Evolutionary conservation across 768 basidiomycete species (phyloP).

Genomic region (Goffeauzyma gilvescens): DNA sequence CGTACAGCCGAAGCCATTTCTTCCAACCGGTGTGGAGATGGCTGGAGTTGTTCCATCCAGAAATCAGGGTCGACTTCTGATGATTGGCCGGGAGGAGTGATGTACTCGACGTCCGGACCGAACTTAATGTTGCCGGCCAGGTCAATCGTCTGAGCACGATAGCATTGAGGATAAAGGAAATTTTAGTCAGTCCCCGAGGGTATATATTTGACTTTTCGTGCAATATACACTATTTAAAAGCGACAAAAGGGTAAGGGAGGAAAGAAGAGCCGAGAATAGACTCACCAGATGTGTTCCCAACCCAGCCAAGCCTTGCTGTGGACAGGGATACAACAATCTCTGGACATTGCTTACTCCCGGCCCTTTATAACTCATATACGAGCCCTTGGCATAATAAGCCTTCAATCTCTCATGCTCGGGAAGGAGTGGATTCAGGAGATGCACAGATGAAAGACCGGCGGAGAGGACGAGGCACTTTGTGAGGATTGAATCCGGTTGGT

Average conservation of each 20-base stretch:
- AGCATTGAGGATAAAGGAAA: neutral
- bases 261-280: constrained; percentile 34
- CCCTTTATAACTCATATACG: constrained; percentile 73
- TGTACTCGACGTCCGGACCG: constrained; percentile 83
- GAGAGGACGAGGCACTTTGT: constrained; percentile 10
- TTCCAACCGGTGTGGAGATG: constrained; percentile 41
- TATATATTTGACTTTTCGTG: too few species aligned
- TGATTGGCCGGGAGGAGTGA: constrained; percentile 36
- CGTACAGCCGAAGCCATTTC: constrained; percentile 57
- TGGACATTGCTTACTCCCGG: constrained; percentile 49
- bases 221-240: too few species aligned
- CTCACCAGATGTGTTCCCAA: constrained; percentile 64
- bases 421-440: constrained; percentile 19
- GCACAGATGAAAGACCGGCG: constrained; percentile 21
- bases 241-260: too few species aligned
- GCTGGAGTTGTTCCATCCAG: constrained; percentile 51
- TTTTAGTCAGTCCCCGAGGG: neutral
- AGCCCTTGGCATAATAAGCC: constrained; percentile 35
- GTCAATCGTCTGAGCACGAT: constrained; percentile 39
- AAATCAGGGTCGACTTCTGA: constrained; percentile 43
- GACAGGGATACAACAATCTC: constrained; percentile 81
- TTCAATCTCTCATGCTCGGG: constrained; percentile 10
- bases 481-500: constrained; percentile 8
- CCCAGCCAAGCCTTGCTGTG: constrained; percentile 49
- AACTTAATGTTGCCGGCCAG: constrained; percentile 68